phyloP scores from a whole-genome alignment of 139 green algal species.

The Picochlorum sp. region DNA sequence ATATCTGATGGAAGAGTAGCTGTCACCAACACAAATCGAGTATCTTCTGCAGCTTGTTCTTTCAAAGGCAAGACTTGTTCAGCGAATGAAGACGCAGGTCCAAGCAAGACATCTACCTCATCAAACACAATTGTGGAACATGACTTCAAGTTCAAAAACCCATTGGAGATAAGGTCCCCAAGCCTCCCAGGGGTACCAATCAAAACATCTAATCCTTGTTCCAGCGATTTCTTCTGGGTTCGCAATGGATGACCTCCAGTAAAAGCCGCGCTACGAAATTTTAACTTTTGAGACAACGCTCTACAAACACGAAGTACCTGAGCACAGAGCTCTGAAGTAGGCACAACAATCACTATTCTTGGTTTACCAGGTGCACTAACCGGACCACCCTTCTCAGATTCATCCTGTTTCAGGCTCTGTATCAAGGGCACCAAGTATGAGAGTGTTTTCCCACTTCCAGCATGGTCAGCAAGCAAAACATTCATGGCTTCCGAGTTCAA shows the following conservation, averaged over 20 bases:
- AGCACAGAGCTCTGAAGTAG: slow-evolving; percentile 42
- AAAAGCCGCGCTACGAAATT: slow-evolving; percentile 29
- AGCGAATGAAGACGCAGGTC: slow-evolving; percentile 34
- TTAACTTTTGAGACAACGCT: slow-evolving; percentile 16
- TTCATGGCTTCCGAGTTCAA: slow-evolving; percentile 3
- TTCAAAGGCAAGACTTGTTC: slow-evolving; percentile 50
- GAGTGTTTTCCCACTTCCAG: slow-evolving; percentile 84
- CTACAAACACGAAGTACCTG: slow-evolving; percentile 34
- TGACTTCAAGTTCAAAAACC: slow-evolving; percentile 31
- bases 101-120: slow-evolving; percentile 81
- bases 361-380: slow-evolving; percentile 18
- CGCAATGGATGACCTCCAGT: slow-evolving; percentile 51
- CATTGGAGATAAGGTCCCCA: slow-evolving; percentile 25
- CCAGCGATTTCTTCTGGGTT: slow-evolving; percentile 54
- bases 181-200: slow-evolving; percentile 67
- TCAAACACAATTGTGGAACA: slow-evolving; percentile 62
- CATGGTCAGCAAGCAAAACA: slow-evolving; percentile 67
- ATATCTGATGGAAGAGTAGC: slow-evolving; percentile 69
- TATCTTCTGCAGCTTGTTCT: slow-evolving; percentile 9
- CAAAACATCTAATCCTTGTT: slow-evolving; percentile 64
- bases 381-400: slow-evolving; percentile 18
- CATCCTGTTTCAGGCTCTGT: slow-evolving; percentile 41
- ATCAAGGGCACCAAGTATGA: slow-evolving; percentile 76
- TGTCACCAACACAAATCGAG: slow-evolving; percentile 60
- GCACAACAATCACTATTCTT: slow-evolving; percentile 43